Evolutionary conservation across 176 grass and related monocot species (phyloP).

Genomic region (Puccinellia tenuiflora): DNA sequence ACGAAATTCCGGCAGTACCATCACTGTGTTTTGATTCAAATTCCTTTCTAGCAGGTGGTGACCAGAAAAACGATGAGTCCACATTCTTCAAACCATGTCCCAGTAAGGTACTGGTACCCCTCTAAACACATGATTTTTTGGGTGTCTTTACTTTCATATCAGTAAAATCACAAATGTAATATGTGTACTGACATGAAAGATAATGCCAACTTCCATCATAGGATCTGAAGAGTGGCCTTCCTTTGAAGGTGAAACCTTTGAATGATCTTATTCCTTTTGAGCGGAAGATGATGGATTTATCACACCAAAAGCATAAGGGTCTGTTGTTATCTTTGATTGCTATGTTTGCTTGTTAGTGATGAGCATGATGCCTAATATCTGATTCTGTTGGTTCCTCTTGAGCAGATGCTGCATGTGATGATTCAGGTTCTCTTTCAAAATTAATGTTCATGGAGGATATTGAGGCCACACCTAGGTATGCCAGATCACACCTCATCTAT

Average conservation of each 20-base stretch:
- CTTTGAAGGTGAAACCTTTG: conserved; percentile 43
- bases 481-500: background rate
- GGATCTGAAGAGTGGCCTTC: conserved; percentile 40
- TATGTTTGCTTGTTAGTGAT: background rate
- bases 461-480: conserved; percentile 28
- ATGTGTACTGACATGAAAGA: background rate
- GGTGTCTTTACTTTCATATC: background rate
- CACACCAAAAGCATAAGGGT: conserved; percentile 35
- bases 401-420: conserved; percentile 29
- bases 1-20: conserved; percentile 6
- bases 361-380: background rate
- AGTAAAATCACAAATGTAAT: background rate
- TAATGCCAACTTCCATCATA: conserved; percentile 12
- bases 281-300: conserved; percentile 34
- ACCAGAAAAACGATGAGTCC: conserved; percentile 4
- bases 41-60: background rate
- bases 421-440: conserved; percentile 42
- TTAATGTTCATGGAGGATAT: conserved; percentile 53
- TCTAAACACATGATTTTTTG: background rate
- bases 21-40: conserved; percentile 7
- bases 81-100: conserved; percentile 5
- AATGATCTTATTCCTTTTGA: conserved; percentile 27
- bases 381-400: conserved; percentile 3
- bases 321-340: conserved; percentile 15
- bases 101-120: conserved; percentile 23